Conservation (phyloP, 345 rosid species). For the Hypericum androsaemum region DNA sequence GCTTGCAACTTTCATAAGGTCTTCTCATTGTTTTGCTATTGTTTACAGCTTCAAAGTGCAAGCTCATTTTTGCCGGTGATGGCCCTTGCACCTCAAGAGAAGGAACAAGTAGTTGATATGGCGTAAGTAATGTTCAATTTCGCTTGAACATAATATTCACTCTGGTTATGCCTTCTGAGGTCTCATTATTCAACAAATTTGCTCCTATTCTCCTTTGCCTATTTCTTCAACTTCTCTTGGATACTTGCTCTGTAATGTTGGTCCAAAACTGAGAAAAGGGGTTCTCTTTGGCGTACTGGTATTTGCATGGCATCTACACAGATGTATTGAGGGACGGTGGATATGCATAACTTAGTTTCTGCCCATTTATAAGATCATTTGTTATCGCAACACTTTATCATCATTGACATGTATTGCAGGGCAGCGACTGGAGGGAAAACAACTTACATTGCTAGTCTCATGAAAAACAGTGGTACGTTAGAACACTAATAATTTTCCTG, state of each 20-base stretch:
- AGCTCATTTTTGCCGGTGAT: slow-evolving; percentile 95
- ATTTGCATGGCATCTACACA: no score
- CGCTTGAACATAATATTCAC: no score
- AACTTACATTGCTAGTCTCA: slow-evolving; percentile 65
- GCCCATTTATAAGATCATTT: neutral
- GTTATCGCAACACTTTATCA: neutral
- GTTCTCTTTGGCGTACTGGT: no score
- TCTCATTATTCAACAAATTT: no score
- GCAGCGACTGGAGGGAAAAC: slow-evolving; percentile 98
- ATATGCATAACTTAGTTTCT: no score
- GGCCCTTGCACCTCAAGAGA: slow-evolving; percentile 98
- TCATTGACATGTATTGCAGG: slow-evolving; percentile 33
- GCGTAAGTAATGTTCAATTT: slow-evolving; percentile 55
- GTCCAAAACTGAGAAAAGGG: no score
- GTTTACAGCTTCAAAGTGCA: slow-evolving; percentile 78
- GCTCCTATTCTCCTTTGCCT: no score
- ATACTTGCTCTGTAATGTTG: no score
- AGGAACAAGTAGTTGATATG: slow-evolving; percentile 80
- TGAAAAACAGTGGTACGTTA: slow-evolving; percentile 77
- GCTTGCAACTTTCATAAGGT: slow-evolving; percentile 4
- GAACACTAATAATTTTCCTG: neutral
- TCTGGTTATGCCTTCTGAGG: no score
- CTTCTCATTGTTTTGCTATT: slow-evolving; percentile 6
- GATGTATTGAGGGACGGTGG: no score
- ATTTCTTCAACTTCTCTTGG: no score